phyloP scores from a whole-genome alignment of 176 grass and related monocot genomes.

The Alopecurus myosuroides region DNA sequence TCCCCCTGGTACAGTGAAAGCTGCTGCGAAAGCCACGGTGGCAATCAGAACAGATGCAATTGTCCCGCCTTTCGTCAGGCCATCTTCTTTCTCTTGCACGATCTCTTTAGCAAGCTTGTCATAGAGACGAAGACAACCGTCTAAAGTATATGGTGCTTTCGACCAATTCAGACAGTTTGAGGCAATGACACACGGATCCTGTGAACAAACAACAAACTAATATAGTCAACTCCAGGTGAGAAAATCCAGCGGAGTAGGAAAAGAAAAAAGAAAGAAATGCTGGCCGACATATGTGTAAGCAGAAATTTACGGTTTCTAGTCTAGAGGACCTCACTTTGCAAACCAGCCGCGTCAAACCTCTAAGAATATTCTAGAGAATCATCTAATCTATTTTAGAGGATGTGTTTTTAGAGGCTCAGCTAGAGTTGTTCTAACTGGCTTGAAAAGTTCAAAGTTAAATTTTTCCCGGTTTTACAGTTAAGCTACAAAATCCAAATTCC shows the following conservation, averaged over 20 bases:
- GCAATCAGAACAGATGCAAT: conserved; percentile 15
- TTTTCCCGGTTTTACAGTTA: neutral
- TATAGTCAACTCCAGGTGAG: neutral
- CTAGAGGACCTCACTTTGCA: too few species aligned
- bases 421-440: too few species aligned
- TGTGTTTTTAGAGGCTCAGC: too few species aligned
- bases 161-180: neutral
- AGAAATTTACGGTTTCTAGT: neutral
- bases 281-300: too few species aligned
- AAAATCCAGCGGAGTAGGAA: neutral
- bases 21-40: conserved; percentile 32
- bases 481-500: neutral
- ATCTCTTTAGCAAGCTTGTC: neutral
- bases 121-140: neutral
- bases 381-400: too few species aligned
- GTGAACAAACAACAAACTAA: neutral
- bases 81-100: neutral
- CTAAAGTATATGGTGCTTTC: neutral
- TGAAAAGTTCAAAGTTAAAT: neutral
- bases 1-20: conserved; percentile 23
- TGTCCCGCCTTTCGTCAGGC: neutral
- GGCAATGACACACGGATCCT: neutral
- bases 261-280: neutral
- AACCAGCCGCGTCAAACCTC: too few species aligned
- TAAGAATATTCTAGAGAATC: too few species aligned